A percentile compares a stretch with the other conserved stretches of the same genome.
These are phyloP conservation scores for Delphinella strobiligena DNA, from an alignment of 2,329 filamentous ascomycete genomes.

Conservation along the genomic window DNA sequence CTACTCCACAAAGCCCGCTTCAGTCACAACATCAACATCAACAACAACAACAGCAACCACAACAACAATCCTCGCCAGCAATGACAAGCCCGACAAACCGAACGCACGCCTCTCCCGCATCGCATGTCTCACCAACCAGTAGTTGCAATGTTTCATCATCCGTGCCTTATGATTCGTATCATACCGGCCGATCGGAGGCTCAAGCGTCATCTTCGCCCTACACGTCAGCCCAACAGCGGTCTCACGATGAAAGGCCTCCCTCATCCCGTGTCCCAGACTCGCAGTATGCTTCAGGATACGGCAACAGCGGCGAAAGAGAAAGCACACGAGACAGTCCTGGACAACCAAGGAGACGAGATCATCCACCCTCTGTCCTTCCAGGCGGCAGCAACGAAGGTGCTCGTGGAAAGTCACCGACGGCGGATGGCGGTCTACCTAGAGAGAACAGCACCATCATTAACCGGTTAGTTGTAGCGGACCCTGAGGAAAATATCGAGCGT, in stretches of 20 bases:
- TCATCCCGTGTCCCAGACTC: slow-evolving; percentile 2
- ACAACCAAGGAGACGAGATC: slow-evolving; percentile 11
- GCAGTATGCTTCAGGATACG: neutral
- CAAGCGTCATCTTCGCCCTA: slow-evolving; percentile 12
- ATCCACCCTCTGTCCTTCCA: slow-evolving; percentile 36
- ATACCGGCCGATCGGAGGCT: slow-evolving; percentile 14
- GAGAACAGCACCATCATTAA: slow-evolving; percentile 73
- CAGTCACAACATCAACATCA: slow-evolving; percentile 11
- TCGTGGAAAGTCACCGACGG: slow-evolving; percentile 31
- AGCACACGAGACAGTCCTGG: slow-evolving; percentile 7
- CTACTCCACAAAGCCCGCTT: slow-evolving; percentile 17
- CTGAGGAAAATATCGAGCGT: slow-evolving; percentile 59
- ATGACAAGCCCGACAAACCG: slow-evolving; percentile 36
- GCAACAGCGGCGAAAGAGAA: slow-evolving; percentile 5
- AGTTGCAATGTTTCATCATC: slow-evolving; percentile 27
- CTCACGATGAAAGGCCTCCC: slow-evolving; percentile 13
- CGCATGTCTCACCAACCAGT: slow-evolving; percentile 44
- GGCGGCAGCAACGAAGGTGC: slow-evolving; percentile 26
- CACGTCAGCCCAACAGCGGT: slow-evolving; percentile 15
- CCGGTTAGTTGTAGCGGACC: slow-evolving; percentile 63
- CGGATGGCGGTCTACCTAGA: slow-evolving; percentile 44
- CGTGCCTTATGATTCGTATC: slow-evolving; percentile 65
- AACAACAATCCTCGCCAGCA: slow-evolving; percentile 23
- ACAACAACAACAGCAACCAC: slow-evolving; percentile 16
- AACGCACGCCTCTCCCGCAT: slow-evolving; percentile 30